These are phyloP conservation scores for Pulveroboletus frians DNA, from an alignment of 768 basidiomycete genomes.

Conservation along the genomic window DNA sequence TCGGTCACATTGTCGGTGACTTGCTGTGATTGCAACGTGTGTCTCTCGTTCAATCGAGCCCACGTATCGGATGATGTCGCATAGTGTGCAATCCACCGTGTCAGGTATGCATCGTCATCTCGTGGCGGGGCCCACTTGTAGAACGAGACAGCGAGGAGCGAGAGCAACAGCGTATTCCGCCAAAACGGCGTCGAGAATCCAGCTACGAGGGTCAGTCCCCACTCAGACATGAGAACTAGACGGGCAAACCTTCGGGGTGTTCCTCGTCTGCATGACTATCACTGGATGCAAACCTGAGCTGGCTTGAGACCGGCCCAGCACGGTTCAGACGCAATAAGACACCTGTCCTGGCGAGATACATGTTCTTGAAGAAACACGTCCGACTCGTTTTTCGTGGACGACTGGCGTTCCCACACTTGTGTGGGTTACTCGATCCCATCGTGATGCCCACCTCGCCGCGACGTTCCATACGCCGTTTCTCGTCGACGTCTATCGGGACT, in stretches of 20 bases:
- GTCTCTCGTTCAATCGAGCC: conserved; percentile 51
- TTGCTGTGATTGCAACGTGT: conserved; percentile 43
- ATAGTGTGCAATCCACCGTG: conserved; percentile 61
- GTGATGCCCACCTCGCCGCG: conserved; percentile 31
- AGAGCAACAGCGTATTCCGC: conserved; percentile 54
- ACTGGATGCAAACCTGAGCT: conserved; percentile 42
- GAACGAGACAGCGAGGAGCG: conserved; percentile 45
- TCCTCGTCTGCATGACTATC: conserved; percentile 40
- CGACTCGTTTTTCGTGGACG: neutral
- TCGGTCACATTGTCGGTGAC: conserved; percentile 38
- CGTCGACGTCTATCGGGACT: conserved; percentile 23
- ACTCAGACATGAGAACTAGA: neutral
- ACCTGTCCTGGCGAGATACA: conserved; percentile 36
- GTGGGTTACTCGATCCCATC: neutral
- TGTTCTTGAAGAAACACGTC: conserved; percentile 4
- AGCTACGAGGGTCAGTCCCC: conserved; percentile 13
- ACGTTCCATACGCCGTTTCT: conserved; percentile 31
- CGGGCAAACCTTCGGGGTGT: conserved; percentile 47
- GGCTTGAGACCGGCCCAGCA: conserved; percentile 24
- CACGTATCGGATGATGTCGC: conserved; percentile 49
- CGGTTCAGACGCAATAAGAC: conserved; percentile 33
- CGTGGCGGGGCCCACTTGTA: conserved; percentile 69
- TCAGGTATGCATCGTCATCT: conserved; percentile 56
- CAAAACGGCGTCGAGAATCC: conserved; percentile 66
- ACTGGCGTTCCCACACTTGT: conserved; percentile 15